Evolutionary conservation across 202 grass and related monocot species (phyloP).

Genomic region (Elaeis oleifera): DNA sequence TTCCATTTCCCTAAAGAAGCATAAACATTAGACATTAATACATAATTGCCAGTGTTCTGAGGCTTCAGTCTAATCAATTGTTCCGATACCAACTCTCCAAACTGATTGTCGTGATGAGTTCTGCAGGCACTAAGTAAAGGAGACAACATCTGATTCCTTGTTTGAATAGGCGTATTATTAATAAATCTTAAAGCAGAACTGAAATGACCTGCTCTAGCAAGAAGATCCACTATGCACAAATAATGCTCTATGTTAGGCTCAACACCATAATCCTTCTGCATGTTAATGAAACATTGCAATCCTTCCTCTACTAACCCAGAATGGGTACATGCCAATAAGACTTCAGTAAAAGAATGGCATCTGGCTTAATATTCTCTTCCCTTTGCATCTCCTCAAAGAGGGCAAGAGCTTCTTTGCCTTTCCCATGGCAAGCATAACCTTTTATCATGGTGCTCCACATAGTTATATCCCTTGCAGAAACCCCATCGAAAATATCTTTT

Average conservation of each 20-base stretch:
- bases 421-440: conserved; percentile 50
- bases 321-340: conserved; percentile 54
- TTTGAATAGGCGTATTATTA: conserved; percentile 29
- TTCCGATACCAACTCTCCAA: conserved; percentile 26
- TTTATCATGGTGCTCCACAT: conserved; percentile 67
- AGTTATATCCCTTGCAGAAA: conserved; percentile 40
- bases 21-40: conserved; percentile 47
- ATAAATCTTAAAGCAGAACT: conserved; percentile 33
- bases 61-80: conserved; percentile 29
- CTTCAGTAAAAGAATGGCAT: conserved; percentile 51
- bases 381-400: conserved; percentile 51
- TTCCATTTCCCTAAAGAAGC: conserved; percentile 49
- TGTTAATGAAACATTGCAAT: conserved; percentile 34
- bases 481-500: conserved; percentile 49
- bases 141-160: conserved; percentile 36
- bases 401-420: conserved; percentile 33
- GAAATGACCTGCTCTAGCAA: conserved; percentile 44
- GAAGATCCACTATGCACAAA: conserved; percentile 58
- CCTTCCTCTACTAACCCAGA: conserved; percentile 59
- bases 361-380: conserved; percentile 34
- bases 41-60: conserved; percentile 36
- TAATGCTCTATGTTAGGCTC: conserved; percentile 48
- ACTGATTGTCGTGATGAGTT: conserved; percentile 27
- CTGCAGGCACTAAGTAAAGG: conserved; percentile 38
- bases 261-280: conserved; percentile 38